Base-by-base conservation (phyloP, 306 rosid genomes). In the Glycyrrhiza uralensis region DNA sequence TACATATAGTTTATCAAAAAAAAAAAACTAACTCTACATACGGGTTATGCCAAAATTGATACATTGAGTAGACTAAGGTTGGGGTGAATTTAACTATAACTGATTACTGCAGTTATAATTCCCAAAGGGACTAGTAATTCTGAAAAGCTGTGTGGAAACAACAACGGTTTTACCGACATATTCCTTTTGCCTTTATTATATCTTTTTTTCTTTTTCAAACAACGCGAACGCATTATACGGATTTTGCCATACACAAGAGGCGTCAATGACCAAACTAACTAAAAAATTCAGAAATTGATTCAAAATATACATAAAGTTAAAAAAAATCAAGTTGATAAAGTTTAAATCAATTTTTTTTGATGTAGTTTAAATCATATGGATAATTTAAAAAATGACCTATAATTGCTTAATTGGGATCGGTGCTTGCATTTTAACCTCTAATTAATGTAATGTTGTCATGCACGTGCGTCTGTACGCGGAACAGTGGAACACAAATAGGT, bases 121-220 rank as follows among this genome's bases (percentile, higher is more conserved):
- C 44, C 1, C 4, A 38, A 38, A 38, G 11, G 44, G 9, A n/a
- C 11, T 11, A 38, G 44, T n/a, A n/a, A n/a, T n/a, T n/a, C n/a
- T n/a, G n/a, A n/a, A n/a, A n/a, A n/a, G n/a, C n/a, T n/a, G n/a
- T n/a, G n/a, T n/a, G n/a, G n/a, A 70, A 69, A 24, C 47, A 22
- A 52, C 75, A 17, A 32, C 19, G 15, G 23, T 14, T 49, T 47
- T 54, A 69, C 83, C 79, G 68, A 71, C 82, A 63, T 0, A 17
- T 5, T 15, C 7, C 5, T 13, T 28, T 50, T 60, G 7, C 35
- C 52, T 69, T 69, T 60, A 6, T 18, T 66, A 38, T 63, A 17
- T 30, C 11, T 38, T 54, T 19, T 69, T n/a, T 26, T 45, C 1
- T 57, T 76, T 14, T 28, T 46, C 74, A 66, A 44, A 38, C 8